phyloP scores from a whole-genome alignment of 768 basidiomycete species.

The Epithele typhae region DNA sequence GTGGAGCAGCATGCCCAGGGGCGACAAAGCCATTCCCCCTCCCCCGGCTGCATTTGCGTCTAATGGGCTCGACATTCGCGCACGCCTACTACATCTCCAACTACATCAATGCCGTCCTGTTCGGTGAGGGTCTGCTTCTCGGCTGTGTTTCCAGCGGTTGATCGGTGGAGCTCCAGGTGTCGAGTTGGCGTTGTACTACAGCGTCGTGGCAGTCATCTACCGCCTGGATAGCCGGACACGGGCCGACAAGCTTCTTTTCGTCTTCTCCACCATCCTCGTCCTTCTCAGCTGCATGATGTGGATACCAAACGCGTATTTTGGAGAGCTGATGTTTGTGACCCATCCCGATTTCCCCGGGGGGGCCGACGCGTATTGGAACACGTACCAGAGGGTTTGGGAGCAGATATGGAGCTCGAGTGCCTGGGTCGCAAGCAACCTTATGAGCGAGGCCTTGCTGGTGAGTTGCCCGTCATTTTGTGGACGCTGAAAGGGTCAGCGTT shows the following conservation, averaged over 20 bases:
- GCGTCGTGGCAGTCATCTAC: no score
- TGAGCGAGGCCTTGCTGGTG: conserved; percentile 26
- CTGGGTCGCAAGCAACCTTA: conserved; percentile 18
- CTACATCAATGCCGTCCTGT: conserved; percentile 15
- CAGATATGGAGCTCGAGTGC: conserved; percentile 22
- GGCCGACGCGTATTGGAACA: conserved; percentile 18
- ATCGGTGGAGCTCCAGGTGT: conserved; percentile 16
- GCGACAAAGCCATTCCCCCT: no score
- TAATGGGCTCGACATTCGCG: conserved; percentile 8
- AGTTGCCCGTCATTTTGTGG: no score
- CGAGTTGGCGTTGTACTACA: conserved; percentile 17
- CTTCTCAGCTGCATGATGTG: conserved; percentile 25
- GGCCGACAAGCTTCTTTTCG: conserved; percentile 16
- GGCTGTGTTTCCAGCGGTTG: no score
- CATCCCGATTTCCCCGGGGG: conserved; percentile 24
- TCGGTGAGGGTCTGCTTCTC: no score
- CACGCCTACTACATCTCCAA: conserved; percentile 15
- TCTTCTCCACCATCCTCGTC: conserved; percentile 23
- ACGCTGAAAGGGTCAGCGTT: no score
- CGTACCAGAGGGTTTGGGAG: conserved; percentile 18
- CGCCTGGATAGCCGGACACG: neutral
- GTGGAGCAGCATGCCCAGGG: no score
- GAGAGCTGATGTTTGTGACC: conserved; percentile 26
- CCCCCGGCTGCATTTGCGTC: no score
- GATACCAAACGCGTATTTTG: conserved; percentile 22